A percentile compares a stretch with the other conserved stretches of the same genome.
Conservation (phyloP, 768 basidiomycete genomes). For the Cystobasidiopsis lactophilus region DNA sequence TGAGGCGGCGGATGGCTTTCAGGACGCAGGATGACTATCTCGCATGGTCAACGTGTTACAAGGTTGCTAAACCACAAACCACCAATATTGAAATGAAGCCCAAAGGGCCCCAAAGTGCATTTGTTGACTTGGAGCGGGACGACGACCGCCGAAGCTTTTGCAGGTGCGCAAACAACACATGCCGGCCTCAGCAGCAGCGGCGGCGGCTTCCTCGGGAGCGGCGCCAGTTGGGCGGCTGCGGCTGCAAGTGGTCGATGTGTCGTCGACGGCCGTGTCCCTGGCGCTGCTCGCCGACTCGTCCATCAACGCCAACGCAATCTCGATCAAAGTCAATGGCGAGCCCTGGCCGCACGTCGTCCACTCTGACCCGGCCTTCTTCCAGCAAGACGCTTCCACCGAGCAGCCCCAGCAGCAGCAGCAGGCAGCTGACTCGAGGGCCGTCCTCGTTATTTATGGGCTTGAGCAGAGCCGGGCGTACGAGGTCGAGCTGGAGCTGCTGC, state of each 20-base stretch:
- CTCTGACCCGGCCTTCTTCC: constrained; percentile 5
- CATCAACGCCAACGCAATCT: neutral
- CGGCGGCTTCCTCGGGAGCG: too few species aligned
- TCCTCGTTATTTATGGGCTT: neutral
- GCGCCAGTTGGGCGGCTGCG: neutral
- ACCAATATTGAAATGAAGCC: too few species aligned
- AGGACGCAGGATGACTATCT: too few species aligned
- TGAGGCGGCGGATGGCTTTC: too few species aligned
- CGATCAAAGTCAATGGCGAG: constrained; percentile 8
- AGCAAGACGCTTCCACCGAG: neutral
- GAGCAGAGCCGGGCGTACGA: neutral
- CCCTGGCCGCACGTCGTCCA: constrained; percentile 10
- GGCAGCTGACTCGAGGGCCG: neutral
- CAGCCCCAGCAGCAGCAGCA: too few species aligned
- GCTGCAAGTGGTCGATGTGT: constrained; percentile 11
- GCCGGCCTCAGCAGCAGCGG: too few species aligned
- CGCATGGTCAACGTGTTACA: too few species aligned
- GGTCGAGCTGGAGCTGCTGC: neutral
- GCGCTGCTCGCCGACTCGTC: constrained; percentile 3
- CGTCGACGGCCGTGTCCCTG: constrained; percentile 9
- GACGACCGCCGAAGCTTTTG: too few species aligned
- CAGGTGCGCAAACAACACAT: too few species aligned
- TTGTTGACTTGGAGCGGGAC: too few species aligned
- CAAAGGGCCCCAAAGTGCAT: too few species aligned
- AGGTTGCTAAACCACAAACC: too few species aligned